Evolutionary conservation across 208 protist genomes (phyloP), one percentile per base, ranked within the genome.

Genomic region (Porcisia deanei): DNA sequence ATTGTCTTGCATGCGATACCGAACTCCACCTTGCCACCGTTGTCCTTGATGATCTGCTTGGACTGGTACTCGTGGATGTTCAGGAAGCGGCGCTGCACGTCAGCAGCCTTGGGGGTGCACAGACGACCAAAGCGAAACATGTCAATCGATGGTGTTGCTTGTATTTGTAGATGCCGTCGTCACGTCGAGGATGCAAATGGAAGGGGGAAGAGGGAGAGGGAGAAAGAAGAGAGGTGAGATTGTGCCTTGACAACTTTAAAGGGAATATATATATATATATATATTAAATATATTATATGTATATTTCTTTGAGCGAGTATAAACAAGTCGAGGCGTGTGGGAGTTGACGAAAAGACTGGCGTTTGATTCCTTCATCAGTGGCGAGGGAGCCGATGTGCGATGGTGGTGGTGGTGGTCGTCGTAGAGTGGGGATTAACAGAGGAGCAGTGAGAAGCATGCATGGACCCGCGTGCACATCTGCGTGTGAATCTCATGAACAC

Each of bases 1-100:
- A 96, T 81, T 68, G 84, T 97, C 65, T 61, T 89, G 89, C 92
- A 97, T 30, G 90, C 64, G 81, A 97, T 92, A 63, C 95, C 95
- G 83, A 96, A 95, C 88, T 98, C 93, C 61, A 96, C 92, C 75
- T 91, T 95, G 83, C 93, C 93, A 43, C 92, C 92, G 73, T 88
- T 84, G 68, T 96, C 91, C 86, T 95, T 97, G 55, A 98, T 85
- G 64, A 98, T 90, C 54, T 88, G 82, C 88, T 98, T 98, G 63
- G 95, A 95, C 81, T 97, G 92, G 84, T 90, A 98, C 83, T 98
- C 95, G 82, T 98, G 95, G 72, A 98, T 97, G 84, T 96, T 97
- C 59, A 98, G 85, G 77, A 94, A 93, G 75, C 95, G 92, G 76
- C 87, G 85, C 87, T 98, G 94, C 58, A 88, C 77, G 52, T 68